Evolutionary conservation across 139 green algal genomes (phyloP).

Genomic region (Volvox africanus): DNA sequence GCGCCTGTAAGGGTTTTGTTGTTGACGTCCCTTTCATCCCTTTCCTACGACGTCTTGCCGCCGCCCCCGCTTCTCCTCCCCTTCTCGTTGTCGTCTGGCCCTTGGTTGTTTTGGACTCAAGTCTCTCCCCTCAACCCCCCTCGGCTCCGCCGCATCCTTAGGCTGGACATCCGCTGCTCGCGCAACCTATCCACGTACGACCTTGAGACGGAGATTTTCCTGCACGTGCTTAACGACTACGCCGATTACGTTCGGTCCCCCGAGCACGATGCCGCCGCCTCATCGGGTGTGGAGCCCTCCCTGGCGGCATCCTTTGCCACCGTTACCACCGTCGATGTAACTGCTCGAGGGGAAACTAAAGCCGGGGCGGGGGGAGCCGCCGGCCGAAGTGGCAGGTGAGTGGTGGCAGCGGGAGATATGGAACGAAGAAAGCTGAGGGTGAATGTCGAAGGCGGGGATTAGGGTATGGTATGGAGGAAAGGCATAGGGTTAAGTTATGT

Average conservation of each 20-base stretch:
- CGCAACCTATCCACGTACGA: conserved; percentile 76
- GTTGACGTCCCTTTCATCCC: neutral
- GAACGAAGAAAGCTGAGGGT: neutral
- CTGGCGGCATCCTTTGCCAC: conserved; percentile 19
- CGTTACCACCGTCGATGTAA: neutral
- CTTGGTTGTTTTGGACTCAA: too few species aligned
- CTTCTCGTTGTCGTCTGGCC: too few species aligned
- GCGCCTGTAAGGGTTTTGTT: too few species aligned
- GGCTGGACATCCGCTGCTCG: conserved; percentile 74
- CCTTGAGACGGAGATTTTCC: conserved; percentile 90
- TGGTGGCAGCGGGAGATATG: neutral
- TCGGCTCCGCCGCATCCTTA: neutral
- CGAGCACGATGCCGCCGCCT: conserved; percentile 35
- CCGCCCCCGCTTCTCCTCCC: neutral
- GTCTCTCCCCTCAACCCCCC: neutral
- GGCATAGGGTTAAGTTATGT: too few species aligned
- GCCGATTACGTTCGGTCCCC: conserved; percentile 63
- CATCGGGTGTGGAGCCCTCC: conserved; percentile 38
- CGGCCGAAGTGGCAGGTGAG: neutral
- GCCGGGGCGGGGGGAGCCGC: neutral
- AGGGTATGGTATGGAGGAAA: too few species aligned
- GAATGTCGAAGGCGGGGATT: too few species aligned
- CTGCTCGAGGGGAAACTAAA: neutral
- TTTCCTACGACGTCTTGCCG: neutral
- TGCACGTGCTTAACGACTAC: conserved; percentile 79